Conservation (phyloP, 2,329 filamentous ascomycete genomes). For the Elsinoe perseae region DNA sequence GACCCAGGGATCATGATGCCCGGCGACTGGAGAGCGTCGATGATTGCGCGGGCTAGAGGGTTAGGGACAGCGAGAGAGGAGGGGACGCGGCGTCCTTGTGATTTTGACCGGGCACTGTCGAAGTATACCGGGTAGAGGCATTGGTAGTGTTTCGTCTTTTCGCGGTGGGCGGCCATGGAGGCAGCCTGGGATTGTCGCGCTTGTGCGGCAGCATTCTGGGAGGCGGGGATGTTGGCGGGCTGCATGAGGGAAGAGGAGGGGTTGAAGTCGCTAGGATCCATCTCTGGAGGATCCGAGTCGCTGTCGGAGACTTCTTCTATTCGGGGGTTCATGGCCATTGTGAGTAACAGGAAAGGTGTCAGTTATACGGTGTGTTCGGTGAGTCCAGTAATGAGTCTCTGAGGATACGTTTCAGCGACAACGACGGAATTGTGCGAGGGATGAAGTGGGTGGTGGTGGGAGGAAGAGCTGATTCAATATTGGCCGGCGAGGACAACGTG, state of each 20-base stretch:
- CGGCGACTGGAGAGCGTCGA: slow-evolving; percentile 65
- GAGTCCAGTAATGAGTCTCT: too few species aligned
- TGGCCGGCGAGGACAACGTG: not conserved
- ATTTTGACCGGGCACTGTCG: slow-evolving; percentile 64
- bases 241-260: slow-evolving; percentile 23
- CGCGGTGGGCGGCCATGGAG: slow-evolving; percentile 36
- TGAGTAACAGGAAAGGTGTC: slow-evolving; percentile 20
- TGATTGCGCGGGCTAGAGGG: slow-evolving; percentile 82
- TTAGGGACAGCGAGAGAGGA: slow-evolving; percentile 66
- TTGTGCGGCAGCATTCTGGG: slow-evolving; percentile 23
- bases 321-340: slow-evolving; percentile 70
- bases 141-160: slow-evolving; percentile 66
- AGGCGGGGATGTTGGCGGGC: slow-evolving; percentile 20
- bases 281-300: slow-evolving; percentile 75
- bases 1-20: slow-evolving; percentile 49
- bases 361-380: not conserved
- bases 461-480: not conserved
- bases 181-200: slow-evolving; percentile 27
- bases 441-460: not conserved
- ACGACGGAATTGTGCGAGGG: too few species aligned
- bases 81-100: slow-evolving; percentile 73
- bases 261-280: slow-evolving; percentile 54
- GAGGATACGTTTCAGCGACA: too few species aligned
- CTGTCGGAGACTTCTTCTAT: slow-evolving; percentile 85
- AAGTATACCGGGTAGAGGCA: slow-evolving; percentile 97